phyloP scores from a whole-genome alignment of 495 filamentous ascomycete species.

The Hypoxylon perforatum region DNA sequence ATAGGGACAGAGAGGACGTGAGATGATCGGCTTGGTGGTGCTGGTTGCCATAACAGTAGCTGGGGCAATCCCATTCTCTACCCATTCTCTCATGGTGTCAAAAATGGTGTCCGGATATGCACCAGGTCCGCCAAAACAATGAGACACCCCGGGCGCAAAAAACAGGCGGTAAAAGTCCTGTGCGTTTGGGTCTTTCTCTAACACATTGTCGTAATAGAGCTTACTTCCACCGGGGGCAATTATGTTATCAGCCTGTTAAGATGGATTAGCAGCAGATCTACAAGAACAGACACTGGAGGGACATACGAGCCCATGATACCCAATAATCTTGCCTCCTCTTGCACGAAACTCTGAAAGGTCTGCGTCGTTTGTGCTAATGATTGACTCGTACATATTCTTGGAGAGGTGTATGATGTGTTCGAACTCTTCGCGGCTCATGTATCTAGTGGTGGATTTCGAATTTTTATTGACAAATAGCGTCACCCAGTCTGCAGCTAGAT shows the following conservation, averaged over 20 bases:
- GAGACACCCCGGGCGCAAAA: too few relatives aligned
- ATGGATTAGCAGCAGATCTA: background rate
- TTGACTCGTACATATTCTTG: conserved; percentile 41
- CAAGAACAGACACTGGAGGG: background rate
- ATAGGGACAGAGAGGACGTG: too few relatives aligned
- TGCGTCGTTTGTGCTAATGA: conserved; percentile 50
- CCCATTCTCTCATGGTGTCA: too few relatives aligned
- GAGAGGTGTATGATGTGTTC: conserved; percentile 41
- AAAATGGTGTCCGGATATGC: too few relatives aligned
- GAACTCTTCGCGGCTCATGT: conserved; percentile 32
- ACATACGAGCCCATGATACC: conserved; percentile 58
- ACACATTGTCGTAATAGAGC: conserved; percentile 23
- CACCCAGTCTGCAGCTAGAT: conserved; percentile 21
- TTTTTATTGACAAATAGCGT: conserved; percentile 30
- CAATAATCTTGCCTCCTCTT: conserved; percentile 55
- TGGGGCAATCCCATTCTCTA: too few relatives aligned
- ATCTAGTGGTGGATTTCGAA: conserved; percentile 26
- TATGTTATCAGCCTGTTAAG: conserved; percentile 16
- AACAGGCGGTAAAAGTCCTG: too few relatives aligned
- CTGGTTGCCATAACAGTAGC: too few relatives aligned
- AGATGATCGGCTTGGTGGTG: too few relatives aligned
- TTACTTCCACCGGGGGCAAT: conserved; percentile 11
- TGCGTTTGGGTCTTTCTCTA: background rate
- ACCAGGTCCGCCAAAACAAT: too few relatives aligned
- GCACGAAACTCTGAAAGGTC: conserved; percentile 52